Evolutionary conservation across 2,329 filamentous ascomycete genomes (phyloP).

Genomic region (Fusarium sp.): DNA sequence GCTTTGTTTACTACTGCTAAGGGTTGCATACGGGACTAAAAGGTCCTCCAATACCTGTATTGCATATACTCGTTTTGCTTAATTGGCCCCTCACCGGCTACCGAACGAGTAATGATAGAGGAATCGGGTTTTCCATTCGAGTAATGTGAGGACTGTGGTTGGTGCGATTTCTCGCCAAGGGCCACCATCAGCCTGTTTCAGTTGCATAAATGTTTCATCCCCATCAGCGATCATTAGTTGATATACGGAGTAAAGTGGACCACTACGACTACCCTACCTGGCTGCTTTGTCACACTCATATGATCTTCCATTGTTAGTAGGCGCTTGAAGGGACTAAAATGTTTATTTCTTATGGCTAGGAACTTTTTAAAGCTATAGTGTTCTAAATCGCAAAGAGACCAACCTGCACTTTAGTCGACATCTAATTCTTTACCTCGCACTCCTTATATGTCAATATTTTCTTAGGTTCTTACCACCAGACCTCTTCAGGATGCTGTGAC

Average conservation of each 20-base stretch:
- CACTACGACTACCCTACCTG: not conserved
- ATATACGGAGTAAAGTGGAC: not conserved
- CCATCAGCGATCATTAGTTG: not conserved
- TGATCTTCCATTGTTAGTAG: not conserved
- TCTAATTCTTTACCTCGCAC: fast-evolving
- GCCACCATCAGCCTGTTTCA: not conserved
- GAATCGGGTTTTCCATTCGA: not conserved
- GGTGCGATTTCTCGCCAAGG: not conserved
- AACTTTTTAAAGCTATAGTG: no score
- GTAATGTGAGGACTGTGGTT: not conserved
- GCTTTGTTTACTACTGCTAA: not conserved
- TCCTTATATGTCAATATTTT: no score
- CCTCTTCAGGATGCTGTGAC: no score
- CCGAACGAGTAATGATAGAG: not conserved
- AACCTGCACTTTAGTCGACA: no score
- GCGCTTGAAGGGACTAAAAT: no score
- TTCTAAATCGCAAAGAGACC: no score
- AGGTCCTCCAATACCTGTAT: not conserved
- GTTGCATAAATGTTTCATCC: not conserved
- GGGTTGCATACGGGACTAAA: not conserved
- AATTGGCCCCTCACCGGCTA: not conserved
- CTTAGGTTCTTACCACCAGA: fast-evolving
- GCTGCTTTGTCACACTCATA: not conserved
- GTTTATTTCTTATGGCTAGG: no score
- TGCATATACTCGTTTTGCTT: not conserved